Evolutionary conservation across 2,329 filamentous ascomycete genomes (phyloP).

Genomic region (Apiospora phragmitis): DNA sequence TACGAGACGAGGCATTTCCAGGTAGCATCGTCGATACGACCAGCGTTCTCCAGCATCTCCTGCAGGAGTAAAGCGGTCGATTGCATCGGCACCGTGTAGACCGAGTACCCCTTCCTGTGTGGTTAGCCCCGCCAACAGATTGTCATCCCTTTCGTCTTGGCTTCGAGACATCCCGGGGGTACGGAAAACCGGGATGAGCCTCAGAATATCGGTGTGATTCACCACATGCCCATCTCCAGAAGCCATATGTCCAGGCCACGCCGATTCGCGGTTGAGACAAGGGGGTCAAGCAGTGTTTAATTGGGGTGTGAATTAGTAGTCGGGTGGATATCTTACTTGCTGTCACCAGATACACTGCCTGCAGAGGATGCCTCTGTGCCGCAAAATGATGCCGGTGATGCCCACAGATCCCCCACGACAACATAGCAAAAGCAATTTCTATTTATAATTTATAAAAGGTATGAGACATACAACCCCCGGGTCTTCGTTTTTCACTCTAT

Average conservation of each 20-base stretch:
- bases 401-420: background rate
- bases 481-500: background rate
- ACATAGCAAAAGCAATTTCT: background rate
- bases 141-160: background rate
- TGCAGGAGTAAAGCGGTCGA: background rate
- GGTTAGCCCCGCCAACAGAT: background rate
- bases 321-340: background rate
- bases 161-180: background rate
- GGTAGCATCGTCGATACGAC: background rate
- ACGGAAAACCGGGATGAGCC: background rate
- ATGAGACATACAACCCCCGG: background rate
- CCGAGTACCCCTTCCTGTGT: background rate
- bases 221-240: background rate
- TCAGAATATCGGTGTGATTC: slow-evolving; percentile 3
- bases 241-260: background rate
- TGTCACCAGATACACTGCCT: background rate
- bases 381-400: background rate
- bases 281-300: slow-evolving; percentile 5
- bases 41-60: background rate
- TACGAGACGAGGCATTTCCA: background rate
- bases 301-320: slow-evolving; percentile 1
- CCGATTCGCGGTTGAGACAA: background rate
- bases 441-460: background rate
- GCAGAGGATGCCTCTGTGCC: background rate
- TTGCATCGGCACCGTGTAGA: background rate